Base-by-base conservation (phyloP, 495 filamentous ascomycete genomes). In the Trichoderma erinaceum region DNA sequence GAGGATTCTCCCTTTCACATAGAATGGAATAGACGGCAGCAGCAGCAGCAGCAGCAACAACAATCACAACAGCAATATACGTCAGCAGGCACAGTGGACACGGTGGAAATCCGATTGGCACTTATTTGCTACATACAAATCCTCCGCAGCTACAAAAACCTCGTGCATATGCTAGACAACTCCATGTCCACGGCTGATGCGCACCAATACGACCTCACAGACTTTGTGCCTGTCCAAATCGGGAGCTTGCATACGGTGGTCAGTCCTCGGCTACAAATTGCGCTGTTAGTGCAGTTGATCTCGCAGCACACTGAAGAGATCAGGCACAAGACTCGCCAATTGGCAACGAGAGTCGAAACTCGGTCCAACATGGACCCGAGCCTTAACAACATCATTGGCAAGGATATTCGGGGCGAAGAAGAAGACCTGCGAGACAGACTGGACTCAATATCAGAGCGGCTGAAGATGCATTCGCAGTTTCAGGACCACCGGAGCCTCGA, bases 51-150 rank as follows among this genome's bases (percentile, higher is more conserved):
- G 18, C n/a, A 21, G 21, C 16, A 21, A n/a, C 48, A 25, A 23
- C 48, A 52, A 23, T n/a, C 25, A 52, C 10, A 3, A 23, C 48
- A 46, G 7, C 48, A 52, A 23, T 29, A 29, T 29, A 29, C 48
- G 21, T 18, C 18, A 52, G 10, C 18, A 18, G 48, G 44, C n/a
- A 48, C 44, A n/a, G 44, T 52, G 10, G 48, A 52, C n/a, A 52
- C 48, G 4, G 48, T 52, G 48, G 48, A 52, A 21, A 52, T 52
- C 21, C 18, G 48, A 7, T 21, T 52, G 48, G 48, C 48, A 23
- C 48, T 52, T 23, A 52, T 52, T 11, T 52, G 48, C 48, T 52
- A 52, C 48, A 52, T 52, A 52, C 48, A 52, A 6, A 52, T 52
- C 4, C 48, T 52, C 4, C 48, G 48, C 2, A 52, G 48, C 48